Evolutionary conservation across 116 monocot species (phyloP), one percentile per base, ranked within the genome.

Genomic region (Cymodocea nodosa): DNA sequence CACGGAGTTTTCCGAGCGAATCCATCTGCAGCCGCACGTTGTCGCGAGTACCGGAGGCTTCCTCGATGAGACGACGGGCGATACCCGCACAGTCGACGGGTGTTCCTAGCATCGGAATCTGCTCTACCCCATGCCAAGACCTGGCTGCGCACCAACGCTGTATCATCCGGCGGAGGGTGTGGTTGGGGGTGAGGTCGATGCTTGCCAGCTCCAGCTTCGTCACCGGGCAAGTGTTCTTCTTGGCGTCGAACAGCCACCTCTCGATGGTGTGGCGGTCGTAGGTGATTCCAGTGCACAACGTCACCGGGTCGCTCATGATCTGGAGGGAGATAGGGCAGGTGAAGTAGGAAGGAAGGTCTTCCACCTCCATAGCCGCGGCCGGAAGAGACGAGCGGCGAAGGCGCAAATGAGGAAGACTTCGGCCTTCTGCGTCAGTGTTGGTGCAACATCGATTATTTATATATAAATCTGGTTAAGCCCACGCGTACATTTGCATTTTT

Each of bases 291-390:
- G 87, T 84, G 49, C 59, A 18, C 17, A 84, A 73, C 9, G 79
- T 79, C 37, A 87, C 87, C 12, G 87, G 87, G n/a, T 87, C 87
- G 22, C 58, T 54, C 87, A 87, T 87, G 40, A 82, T 59, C 36
- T 87, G 51, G 13, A 83, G 81, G 23, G 87, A 84, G 9, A 87
- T 84, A 3, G 87, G 87, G 74, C 87, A 87, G 35, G 80, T 76
- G 76, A 83, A 87, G 52, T 73, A 72, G 18, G 76, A 25, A 1
- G 84, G 87, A 7, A 84, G 64, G 24, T 71, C 40, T 34, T 37
- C 56, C 22, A 2, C 59, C 40, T 71, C 23, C 25, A 62, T 6
- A 24, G 24, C 52, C 52, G 5, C 23, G 23, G n/a, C 22, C 55
- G 0, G 2, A 25, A 54, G 52, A 2, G 19, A 18, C 5, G 19